phyloP scores from a whole-genome alignment of 192 early-diverging fungal species.

The Coemansia sp. region DNA sequence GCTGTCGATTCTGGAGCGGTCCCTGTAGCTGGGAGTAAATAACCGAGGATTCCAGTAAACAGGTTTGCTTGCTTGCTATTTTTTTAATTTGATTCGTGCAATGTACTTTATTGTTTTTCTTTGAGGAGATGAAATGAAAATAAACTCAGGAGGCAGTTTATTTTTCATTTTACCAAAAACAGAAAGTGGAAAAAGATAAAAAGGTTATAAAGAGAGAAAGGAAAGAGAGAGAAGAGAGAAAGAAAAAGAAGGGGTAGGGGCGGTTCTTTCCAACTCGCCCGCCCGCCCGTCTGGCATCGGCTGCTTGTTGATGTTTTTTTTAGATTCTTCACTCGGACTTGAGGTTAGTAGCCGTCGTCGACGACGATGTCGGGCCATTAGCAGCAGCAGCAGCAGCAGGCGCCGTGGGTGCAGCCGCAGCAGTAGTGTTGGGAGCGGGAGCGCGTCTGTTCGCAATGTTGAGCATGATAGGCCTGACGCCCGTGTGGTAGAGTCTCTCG shows the following conservation, averaged over 20 bases:
- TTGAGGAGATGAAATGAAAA: conserved; percentile 6
- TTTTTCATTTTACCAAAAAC: neutral
- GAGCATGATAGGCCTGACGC: conserved; percentile 76
- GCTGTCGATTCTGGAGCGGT: conserved; percentile 54
- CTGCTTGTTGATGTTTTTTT: neutral
- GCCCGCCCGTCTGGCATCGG: too few relatives aligned
- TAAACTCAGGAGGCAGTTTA: neutral
- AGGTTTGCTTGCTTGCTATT: neutral
- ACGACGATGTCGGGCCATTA: neutral
- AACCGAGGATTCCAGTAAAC: neutral
- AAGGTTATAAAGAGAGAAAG: neutral
- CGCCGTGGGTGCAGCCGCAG: neutral
- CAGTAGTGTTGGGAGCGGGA: neutral
- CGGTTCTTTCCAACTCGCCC: too few relatives aligned
- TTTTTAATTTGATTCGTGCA: neutral
- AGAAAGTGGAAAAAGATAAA: conserved; percentile 1
- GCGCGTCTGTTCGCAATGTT: conserved; percentile 25
- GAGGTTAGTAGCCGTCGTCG: neutral
- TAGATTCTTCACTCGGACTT: neutral
- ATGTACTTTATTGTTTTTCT: neutral
- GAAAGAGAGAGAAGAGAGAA: neutral
- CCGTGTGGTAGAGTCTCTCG: conserved; percentile 69
- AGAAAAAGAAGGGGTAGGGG: neutral
- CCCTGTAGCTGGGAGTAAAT: neutral
- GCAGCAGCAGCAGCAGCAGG: neutral